Evolutionary conservation across 2,329 filamentous ascomycete genomes (phyloP), one percentile per base, ranked within the genome.

Genomic region (Colletotrichum sp.): DNA sequence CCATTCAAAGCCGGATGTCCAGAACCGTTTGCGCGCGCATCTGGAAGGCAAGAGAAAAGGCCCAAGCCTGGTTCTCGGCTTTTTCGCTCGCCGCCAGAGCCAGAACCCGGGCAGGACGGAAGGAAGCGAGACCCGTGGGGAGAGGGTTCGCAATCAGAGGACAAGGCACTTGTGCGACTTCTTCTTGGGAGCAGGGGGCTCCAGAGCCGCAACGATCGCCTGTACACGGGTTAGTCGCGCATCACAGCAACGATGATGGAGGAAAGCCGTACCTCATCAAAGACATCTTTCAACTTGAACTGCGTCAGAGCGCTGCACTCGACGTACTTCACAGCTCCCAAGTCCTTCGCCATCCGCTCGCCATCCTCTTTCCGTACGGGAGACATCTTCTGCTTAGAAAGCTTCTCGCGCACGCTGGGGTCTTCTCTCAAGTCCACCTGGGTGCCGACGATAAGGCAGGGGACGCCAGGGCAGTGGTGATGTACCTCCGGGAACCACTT

Each of bases 401-500:
- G 90, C 89, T 99, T 98, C 81, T 98, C 96, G 79, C 93, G 90
- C 59, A 98, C 96, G 78, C 93, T 93, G 2, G 92, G 88, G 81
- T 98, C 97, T 79, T 98, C 96, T 82, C 97, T 91, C 86, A 99
- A 90, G 93, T 99, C 97, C 78, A 96, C 96, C 88, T 99, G 97
- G 28, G 97, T 99, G 81, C 97, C 97, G 77, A 99, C 97, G 80
- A 99, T 98, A 79, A 99, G 90, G 90, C 97, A 98, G 69, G 97
- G 97, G 48, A 99, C 97, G 78, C 97, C 97, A 22, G 97, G 97
- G 85, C 97, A 99, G 87, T 99, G 97, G 87, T 99, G 97, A 85
- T 98, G 96, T 59, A 99, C 97, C 87, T 99, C 97, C 61, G 97
- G 97, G 82, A 98, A 98, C 96, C 96, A 98, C 87, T 98, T 98